Evolutionary conservation across 495 filamentous ascomycete species (phyloP), one percentile per base, ranked within the genome.

Genomic region (Aspergillus sclerotiicarbonarius): DNA sequence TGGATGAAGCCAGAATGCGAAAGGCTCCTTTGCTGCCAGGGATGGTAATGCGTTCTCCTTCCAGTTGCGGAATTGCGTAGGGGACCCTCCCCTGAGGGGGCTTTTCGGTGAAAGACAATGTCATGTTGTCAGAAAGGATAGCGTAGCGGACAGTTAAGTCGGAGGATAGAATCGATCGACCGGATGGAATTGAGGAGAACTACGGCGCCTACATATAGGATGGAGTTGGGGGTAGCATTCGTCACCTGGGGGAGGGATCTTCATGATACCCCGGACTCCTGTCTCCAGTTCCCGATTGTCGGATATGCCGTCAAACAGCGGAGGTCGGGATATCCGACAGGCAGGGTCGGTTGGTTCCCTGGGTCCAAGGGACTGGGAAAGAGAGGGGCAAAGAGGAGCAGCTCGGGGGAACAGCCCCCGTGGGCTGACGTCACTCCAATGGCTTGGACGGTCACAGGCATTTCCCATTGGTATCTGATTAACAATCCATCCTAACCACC

Each of bases 41-140:
- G 39, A 79, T 79, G 4, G 71, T 76, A 52, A 76, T 72, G 49
- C 76, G 66, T 56, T 79, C 76, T 18, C 76, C 76, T 51, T 75
- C 73, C 18, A 72, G 64, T 25, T 74, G 73, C 20, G 72, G 70
- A 29, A 77, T 71, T 8, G 74, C 71, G 56, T 79, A 79, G 1
- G 74, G 66, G 10, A 67, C 60, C 48, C 69, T 68, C 49, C 53
- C 55, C 2, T 57, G 52, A 13, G 70, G 70, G 6, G 70, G 67
- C 21, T 64, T 55, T 31, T 62, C 66, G 25, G 50, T 63, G 41
- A 62, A 69, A 19, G 60, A 57, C 12, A 72, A 51, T 10, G 71
- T 57, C 71, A 72, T 74, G 50, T 18, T 64, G 53, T 25, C 16
- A 49, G 30, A 41, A 5, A 13, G 30, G 44, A 43, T 7, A 7